Evolutionary conservation across 176 grass and related monocot genomes (phyloP), one percentile per base, ranked within the genome.

Genomic region (Urochloa ruziziensis): DNA sequence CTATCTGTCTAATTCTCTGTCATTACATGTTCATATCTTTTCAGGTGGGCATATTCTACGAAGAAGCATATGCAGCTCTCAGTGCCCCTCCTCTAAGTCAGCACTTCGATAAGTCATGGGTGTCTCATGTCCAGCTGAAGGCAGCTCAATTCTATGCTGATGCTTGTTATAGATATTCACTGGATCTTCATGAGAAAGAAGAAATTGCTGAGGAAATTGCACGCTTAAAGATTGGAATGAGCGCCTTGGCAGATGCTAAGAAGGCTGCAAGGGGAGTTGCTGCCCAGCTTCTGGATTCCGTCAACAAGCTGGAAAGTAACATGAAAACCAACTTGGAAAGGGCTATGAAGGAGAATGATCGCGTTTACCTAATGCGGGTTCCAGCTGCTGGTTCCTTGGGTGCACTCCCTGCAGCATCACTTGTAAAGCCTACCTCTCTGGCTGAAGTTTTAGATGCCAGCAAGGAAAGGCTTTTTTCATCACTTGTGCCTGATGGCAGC

Each of bases 311-410:
- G 37, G 97, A 99, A 73, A 82, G 27, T 65, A 90, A 70, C 72
- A 99, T 96, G 93, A 99, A 96, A 51, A 85, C 74, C 32, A 99
- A 96, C 78, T 73, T 99, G 57, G 97, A 99, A 72, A 94, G 90
- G 80, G 97, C 97, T 61, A 81, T 62, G 37, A 99, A 99, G 72
- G 97, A 99, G 85, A 99, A 99, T 80, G 90, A 99, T 34, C 88
- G 97, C 60, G 97, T 99, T 40, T 99, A 99, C 82, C 89, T 99
- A 40, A 99, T 99, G 97, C 87, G 97, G 69, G 83, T 99, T 80
- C 97, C 97, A 44, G 91, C 86, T 67, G 89, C 97, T 66, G 66
- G 78, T 82, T 92, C 93, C 67, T 80, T 99, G 82, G 84, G 91
- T 17, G 88, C 81, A 12, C 85, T 99, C 62, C 80, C 91, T 75